Percentiles rank a stretch among this genome's conserved stretches.
phyloP scores from a whole-genome alignment of 1,284 basidiomycete genomes.

The Moesziomyces globuligerus region DNA sequence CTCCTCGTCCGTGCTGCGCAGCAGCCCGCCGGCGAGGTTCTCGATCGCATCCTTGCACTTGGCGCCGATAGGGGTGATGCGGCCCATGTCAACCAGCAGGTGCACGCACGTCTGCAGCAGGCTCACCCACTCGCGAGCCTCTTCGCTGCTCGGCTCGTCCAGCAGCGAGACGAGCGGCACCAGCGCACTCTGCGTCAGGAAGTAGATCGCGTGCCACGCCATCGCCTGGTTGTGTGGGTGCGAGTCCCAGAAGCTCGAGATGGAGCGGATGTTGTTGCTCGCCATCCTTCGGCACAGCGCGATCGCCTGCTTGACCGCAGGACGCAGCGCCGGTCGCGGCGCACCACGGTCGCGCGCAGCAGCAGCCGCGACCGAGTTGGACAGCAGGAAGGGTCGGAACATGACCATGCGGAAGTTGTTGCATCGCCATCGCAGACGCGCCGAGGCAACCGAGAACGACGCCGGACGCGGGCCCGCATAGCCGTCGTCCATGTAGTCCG shows the following conservation, averaged over 20 bases:
- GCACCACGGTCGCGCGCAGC: conserved; percentile 34
- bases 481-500: conserved; percentile 43
- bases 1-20: conserved; percentile 19
- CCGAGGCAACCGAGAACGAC: conserved; percentile 44
- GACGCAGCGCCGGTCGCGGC: conserved; percentile 30
- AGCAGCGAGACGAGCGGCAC: conserved; percentile 47
- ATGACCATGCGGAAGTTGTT: conserved; percentile 55
- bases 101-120: conserved; percentile 36
- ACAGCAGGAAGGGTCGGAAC: conserved; percentile 51
- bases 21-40: conserved; percentile 27
- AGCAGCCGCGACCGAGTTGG: conserved; percentile 40
- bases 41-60: conserved; percentile 52
- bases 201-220: conserved; percentile 51
- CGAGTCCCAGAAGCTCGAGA: conserved; percentile 47
- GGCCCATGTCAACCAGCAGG: conserved; percentile 46
- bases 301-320: conserved; percentile 48
- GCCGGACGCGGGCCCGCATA: conserved; percentile 28
- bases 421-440: conserved; percentile 44
- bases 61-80: conserved; percentile 41
- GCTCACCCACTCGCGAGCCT: conserved; percentile 40
- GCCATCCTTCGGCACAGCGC: conserved; percentile 48
- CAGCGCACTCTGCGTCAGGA: conserved; percentile 47
- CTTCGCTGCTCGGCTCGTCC: conserved; percentile 32
- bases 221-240: conserved; percentile 52
- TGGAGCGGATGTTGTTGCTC: conserved; percentile 44